A percentile compares a stretch with the other conserved stretches of the same genome.
Evolutionary conservation across 192 early-diverging fungal species (phyloP).

Genomic region (Gonapodya prolifera): DNA sequence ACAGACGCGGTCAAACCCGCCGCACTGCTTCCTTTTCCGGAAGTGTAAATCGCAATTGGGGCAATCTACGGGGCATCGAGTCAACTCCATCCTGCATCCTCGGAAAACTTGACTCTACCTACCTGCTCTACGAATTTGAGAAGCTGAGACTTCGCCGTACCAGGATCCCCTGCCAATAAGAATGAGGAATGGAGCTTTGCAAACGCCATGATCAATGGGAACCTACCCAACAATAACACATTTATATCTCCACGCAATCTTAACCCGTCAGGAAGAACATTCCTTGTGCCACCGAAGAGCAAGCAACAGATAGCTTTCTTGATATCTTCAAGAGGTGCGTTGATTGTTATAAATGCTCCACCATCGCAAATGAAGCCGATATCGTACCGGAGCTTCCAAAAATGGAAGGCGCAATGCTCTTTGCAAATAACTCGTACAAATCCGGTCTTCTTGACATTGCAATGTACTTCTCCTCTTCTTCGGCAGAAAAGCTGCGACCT

Average conservation of each 20-base stretch:
- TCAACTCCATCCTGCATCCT: neutral
- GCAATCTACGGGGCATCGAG: conserved; percentile 45
- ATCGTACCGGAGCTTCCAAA: conserved; percentile 70
- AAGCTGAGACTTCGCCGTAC: conserved; percentile 96
- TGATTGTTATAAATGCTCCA: neutral
- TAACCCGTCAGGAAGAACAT: conserved; percentile 92
- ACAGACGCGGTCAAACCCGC: conserved; percentile 98
- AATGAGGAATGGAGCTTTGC: neutral
- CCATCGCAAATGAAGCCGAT: neutral
- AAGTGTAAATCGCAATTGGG: conserved; percentile 97
- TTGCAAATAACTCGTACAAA: conserved; percentile 82
- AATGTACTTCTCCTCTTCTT: conserved; percentile 89
- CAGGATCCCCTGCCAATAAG: conserved; percentile 76
- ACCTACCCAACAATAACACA: conserved; percentile 59
- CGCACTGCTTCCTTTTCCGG: conserved; percentile 95
- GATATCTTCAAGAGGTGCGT: conserved; percentile 56
- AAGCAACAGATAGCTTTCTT: conserved; percentile 91
- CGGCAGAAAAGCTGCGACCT: conserved; percentile 59
- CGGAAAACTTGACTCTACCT: neutral
- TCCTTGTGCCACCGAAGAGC: conserved; percentile 93
- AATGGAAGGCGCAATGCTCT: conserved; percentile 92
- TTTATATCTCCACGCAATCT: conserved; percentile 95
- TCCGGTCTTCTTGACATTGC: conserved; percentile 71
- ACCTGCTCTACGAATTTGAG: conserved; percentile 97
- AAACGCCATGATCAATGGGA: neutral